These are phyloP conservation scores for Colletotrichum scovillei DNA, from an alignment of 2,329 filamentous ascomycete species.

Conservation along the genomic window DNA sequence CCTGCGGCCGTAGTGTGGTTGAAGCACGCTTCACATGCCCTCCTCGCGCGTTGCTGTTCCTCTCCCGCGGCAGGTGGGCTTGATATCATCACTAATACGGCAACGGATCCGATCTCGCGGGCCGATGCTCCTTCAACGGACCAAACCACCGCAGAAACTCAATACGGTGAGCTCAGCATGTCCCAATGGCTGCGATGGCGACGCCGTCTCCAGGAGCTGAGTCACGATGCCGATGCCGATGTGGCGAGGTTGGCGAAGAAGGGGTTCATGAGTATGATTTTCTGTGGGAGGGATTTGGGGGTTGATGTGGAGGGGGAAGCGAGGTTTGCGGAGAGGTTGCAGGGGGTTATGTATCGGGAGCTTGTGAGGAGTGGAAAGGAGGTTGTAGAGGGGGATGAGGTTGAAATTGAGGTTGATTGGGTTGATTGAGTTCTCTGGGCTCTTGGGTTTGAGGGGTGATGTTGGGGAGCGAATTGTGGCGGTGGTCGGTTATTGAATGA, in stretches of 20 bases:
- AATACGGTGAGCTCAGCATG: neutral
- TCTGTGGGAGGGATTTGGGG: neutral
- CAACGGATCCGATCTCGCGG: neutral
- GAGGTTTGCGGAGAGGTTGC: neutral
- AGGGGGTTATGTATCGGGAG: neutral
- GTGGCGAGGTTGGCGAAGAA: neutral
- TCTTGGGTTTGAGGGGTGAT: neutral
- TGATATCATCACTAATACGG: too few species aligned
- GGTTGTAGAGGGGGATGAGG: neutral
- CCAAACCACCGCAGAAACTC: neutral
- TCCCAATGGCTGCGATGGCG: neutral
- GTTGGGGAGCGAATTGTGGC: neutral
- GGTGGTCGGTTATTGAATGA: neutral
- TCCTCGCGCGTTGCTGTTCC: neutral
- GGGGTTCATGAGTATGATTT: constrained; percentile 3
- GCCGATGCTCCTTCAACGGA: neutral
- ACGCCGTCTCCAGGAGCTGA: neutral
- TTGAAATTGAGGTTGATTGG: neutral
- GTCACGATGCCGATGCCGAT: neutral
- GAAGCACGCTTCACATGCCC: neutral
- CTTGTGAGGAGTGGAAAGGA: neutral
- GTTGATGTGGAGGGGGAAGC: neutral
- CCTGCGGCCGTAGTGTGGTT: neutral
- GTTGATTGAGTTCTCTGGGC: neutral
- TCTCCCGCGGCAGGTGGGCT: neutral